A percentile compares a stretch with the other conserved stretches of the same genome.
phyloP scores from a whole-genome alignment of 192 early-diverging fungal species.

The Kappamyces sp. region DNA sequence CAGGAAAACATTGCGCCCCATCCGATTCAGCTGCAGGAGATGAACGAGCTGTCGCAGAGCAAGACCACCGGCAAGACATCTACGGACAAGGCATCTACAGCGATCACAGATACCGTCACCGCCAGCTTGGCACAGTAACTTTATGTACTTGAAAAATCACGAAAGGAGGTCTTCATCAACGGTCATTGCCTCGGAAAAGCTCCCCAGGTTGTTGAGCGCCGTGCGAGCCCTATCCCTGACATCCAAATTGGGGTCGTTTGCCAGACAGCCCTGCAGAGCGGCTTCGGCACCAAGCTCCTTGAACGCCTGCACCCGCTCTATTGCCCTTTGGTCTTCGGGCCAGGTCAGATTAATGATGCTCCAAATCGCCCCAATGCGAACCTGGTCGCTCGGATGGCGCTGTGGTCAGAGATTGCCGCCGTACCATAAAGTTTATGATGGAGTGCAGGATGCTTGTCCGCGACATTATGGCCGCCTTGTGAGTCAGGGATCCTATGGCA shows the following conservation, averaged over 20 bases:
- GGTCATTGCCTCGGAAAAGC: background rate
- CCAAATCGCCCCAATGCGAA: constrained; percentile 65
- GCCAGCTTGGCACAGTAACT: too few relatives aligned
- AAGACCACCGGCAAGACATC: too few relatives aligned
- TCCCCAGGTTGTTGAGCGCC: constrained; percentile 51
- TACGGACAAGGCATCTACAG: too few relatives aligned
- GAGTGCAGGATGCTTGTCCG: constrained; percentile 19
- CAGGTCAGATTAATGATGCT: constrained; percentile 71
- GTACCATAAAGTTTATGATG: constrained; percentile 33
- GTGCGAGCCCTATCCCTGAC: constrained; percentile 68
- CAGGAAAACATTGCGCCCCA: too few relatives aligned
- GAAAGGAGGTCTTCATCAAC: background rate
- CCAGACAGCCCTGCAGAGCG: constrained; percentile 41
- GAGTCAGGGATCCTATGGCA: constrained; percentile 54
- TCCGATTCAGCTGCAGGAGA: too few relatives aligned
- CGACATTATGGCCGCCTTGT: constrained; percentile 57
- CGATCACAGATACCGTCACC: too few relatives aligned
- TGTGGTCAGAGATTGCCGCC: constrained; percentile 22
- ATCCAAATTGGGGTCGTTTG: constrained; percentile 55
- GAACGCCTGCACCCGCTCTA: constrained; percentile 43
- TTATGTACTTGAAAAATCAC: too few relatives aligned
- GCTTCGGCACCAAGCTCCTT: constrained; percentile 53
- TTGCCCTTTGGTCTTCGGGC: constrained; percentile 41
- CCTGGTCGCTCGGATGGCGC: constrained; percentile 47
- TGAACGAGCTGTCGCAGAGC: too few relatives aligned